Evolutionary conservation across 805 yeast genomes (phyloP).

Genomic region (Tetrapisispora fleetii): DNA sequence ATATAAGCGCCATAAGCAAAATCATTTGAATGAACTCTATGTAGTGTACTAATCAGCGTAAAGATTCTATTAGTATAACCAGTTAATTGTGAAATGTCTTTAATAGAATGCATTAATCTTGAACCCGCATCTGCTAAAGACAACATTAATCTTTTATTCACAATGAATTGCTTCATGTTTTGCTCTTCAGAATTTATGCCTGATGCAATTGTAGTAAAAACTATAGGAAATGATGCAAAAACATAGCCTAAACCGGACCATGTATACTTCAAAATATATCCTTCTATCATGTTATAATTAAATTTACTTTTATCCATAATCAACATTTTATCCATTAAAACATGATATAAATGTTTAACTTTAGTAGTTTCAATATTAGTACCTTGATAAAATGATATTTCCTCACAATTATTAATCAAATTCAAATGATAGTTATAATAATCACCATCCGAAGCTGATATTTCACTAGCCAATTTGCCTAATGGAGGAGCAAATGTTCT

Average conservation of each 20-base stretch:
- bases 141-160: slow-evolving; percentile 81
- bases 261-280: slow-evolving; percentile 76
- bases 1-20: slow-evolving; percentile 33
- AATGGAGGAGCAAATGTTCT: slow-evolving; percentile 75
- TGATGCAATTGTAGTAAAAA: slow-evolving; percentile 37
- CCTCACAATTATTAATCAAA: slow-evolving; percentile 82
- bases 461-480: slow-evolving; percentile 62
- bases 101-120: slow-evolving; percentile 86
- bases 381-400: slow-evolving; percentile 90
- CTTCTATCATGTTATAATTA: slow-evolving; percentile 66
- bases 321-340: slow-evolving; percentile 45
- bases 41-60: slow-evolving; percentile 62
- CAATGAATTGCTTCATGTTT: slow-evolving; percentile 80
- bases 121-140: slow-evolving; percentile 94
- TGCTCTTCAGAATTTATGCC: slow-evolving; percentile 34
- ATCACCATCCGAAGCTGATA: slow-evolving; percentile 76
- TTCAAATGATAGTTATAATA: slow-evolving; percentile 80
- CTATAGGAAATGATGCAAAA: slow-evolving; percentile 82
- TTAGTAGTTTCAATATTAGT: slow-evolving; percentile 65
- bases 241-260: slow-evolving; percentile 96
- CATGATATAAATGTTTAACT: slow-evolving; percentile 47
- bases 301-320: slow-evolving; percentile 51
- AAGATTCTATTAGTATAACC: slow-evolving; percentile 86
- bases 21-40: slow-evolving; percentile 61
- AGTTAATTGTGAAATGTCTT: slow-evolving; percentile 81